These are phyloP conservation scores for Hordeum pubiflorum DNA, from an alignment of 202 grass and related monocot genomes.

Conservation along the genomic window DNA sequence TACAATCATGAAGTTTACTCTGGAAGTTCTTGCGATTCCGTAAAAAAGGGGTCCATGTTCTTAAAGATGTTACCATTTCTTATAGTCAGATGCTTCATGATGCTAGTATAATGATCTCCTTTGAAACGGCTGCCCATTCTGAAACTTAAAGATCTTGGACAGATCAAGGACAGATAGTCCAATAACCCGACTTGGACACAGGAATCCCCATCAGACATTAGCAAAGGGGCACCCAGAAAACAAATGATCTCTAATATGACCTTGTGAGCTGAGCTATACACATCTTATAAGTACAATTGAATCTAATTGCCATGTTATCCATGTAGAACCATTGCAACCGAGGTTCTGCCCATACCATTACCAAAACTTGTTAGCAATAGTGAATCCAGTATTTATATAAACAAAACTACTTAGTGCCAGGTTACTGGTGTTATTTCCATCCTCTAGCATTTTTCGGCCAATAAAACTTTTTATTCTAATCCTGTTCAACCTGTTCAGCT, in stretches of 20 bases:
- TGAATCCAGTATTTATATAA: no score
- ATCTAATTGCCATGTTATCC: no score
- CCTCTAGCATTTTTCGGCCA: no score
- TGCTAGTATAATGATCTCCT: not conserved
- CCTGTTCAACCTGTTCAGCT: not conserved
- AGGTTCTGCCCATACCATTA: no score
- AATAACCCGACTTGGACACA: not conserved
- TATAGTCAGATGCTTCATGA: not conserved
- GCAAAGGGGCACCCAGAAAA: not conserved
- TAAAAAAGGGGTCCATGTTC: not conserved
- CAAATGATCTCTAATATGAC: not conserved
- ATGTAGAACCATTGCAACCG: no score
- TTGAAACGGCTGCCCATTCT: not conserved
- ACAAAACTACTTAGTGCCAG: no score
- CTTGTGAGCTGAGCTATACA: no score
- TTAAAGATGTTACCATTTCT: not conserved
- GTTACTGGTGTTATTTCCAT: no score
- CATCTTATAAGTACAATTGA: no score
- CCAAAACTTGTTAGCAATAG: no score
- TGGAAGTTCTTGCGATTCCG: not conserved
- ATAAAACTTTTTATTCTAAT: not conserved
- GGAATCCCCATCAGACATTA: not conserved
- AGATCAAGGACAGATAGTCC: not conserved
- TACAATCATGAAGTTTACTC: not conserved
- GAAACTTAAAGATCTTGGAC: not conserved